Base-by-base conservation (phyloP, 495 filamentous ascomycete species). In the Penicilliopsis zonata region DNA sequence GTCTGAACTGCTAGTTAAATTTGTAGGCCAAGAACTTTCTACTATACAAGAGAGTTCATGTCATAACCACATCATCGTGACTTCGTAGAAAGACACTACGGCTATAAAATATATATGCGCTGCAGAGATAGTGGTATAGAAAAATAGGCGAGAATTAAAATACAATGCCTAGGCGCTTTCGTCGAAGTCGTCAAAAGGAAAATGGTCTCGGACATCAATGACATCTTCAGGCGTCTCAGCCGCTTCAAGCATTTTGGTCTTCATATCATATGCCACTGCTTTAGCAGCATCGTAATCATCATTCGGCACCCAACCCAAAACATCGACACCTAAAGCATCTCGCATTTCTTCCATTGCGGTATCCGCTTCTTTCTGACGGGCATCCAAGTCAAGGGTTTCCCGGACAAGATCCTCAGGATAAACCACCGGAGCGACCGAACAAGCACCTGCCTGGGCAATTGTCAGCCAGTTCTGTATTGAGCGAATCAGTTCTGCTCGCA, bases 131-230 rank as follows among this genome's bases (percentile, higher is more conserved):
- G n/a, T n/a, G n/a, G n/a, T n/a, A n/a, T n/a, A n/a, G n/a, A n/a
- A n/a, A n/a, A n/a, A n/a, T n/a, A n/a, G n/a, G n/a, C n/a, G n/a
- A n/a, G n/a, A n/a, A n/a, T n/a, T n/a, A n/a, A n/a, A n/a, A n/a
- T n/a, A n/a, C n/a, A n/a, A n/a, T n/a, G n/a, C n/a, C n/a, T n/a
- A 48, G 15, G 31, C 35, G 9, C 27, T 28, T 27, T 51, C 50
- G 40, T 54, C 44, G 28, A 44, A 44, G 30, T 54, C 50, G 33
- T 54, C 47, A 34, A 51, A 51, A 6, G 43, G 40, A 25, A 47
- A 54, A 34, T 54, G 41, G 14, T 54, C 28, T 16, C 31, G 13
- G 14, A 47, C 15, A 4, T 13, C 36, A 21, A 13, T 24, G 13
- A 32, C 9, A 23, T 42, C 40, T 7, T 28, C 21, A 9, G 17